These are phyloP conservation scores for Neurospora terricola DNA, from an alignment of 495 filamentous ascomycete genomes.

Conservation along the genomic window DNA sequence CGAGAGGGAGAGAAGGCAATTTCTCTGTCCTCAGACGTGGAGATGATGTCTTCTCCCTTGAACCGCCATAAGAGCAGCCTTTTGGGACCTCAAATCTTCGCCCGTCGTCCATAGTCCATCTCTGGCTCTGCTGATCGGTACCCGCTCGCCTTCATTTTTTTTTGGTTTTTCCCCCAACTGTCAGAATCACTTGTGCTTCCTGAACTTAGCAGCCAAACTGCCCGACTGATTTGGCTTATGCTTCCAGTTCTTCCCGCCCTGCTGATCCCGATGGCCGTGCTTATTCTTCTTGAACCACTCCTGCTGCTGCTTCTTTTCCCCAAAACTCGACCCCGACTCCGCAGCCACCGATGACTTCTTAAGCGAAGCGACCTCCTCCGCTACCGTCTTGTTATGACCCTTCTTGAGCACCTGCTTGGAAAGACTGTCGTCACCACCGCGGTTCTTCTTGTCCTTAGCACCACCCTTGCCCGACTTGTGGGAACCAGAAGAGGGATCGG, in stretches of 20 bases:
- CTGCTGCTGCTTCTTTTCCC: neutral
- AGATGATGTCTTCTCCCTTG: neutral
- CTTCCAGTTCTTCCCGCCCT: neutral
- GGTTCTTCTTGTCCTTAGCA: neutral
- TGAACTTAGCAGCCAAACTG: neutral
- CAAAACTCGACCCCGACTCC: neutral
- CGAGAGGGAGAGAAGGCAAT: neutral
- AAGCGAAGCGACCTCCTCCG: neutral
- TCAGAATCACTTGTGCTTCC: neutral
- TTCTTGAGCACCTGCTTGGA: constrained; percentile 8
- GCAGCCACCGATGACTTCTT: neutral
- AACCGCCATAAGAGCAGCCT: neutral
- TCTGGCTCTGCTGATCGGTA: neutral
- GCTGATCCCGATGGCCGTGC: too few relatives aligned
- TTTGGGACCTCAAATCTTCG: neutral
- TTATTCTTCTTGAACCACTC: neutral
- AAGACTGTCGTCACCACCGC: neutral
- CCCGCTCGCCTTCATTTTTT: neutral
- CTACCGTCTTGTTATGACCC: constrained; percentile 6
- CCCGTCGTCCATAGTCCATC: neutral
- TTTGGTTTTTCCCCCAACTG: neutral
- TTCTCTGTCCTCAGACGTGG: neutral
- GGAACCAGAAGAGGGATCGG: neutral
- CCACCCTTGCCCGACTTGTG: neutral
- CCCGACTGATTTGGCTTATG: neutral